phyloP scores from a whole-genome alignment of 225 moss, liverwort and hornwort species.

The Polytrichum commune region DNA sequence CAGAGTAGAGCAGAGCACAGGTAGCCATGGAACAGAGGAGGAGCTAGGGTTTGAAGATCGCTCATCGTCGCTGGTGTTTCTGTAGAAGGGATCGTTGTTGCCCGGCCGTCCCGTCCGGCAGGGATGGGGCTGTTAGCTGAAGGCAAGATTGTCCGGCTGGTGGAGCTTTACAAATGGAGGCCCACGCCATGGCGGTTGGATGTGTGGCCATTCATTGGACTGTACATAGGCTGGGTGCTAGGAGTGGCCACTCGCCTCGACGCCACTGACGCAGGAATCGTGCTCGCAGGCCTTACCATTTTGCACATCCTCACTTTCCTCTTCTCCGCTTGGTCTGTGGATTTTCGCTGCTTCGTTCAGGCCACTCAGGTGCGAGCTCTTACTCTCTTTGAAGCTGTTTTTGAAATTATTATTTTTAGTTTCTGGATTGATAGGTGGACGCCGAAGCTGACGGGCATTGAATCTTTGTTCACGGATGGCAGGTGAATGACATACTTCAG shows the following conservation, averaged over 20 bases:
- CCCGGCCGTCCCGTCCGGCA: background rate
- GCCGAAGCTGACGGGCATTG: background rate
- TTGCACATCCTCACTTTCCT: slow-evolving; percentile 78
- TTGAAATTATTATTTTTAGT: background rate
- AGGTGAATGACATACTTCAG: slow-evolving; percentile 65
- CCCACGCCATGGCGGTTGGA: slow-evolving; percentile 72
- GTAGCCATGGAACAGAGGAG: too few relatives aligned
- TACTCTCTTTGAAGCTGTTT: background rate
- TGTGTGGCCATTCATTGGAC: slow-evolving; percentile 73
- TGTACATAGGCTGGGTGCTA: slow-evolving; percentile 66
- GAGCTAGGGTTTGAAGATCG: too few relatives aligned
- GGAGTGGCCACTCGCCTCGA: slow-evolving; percentile 67
- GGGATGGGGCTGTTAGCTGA: slow-evolving; percentile 77
- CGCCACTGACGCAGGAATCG: slow-evolving; percentile 64
- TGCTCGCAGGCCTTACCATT: slow-evolving; percentile 58
- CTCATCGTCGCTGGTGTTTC: too few relatives aligned
- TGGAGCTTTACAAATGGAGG: slow-evolving; percentile 95
- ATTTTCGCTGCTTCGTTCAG: slow-evolving; percentile 96
- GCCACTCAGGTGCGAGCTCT: slow-evolving; percentile 57
- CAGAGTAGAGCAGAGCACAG: too few relatives aligned
- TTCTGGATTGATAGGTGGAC: background rate
- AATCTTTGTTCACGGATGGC: slow-evolving; percentile 8
- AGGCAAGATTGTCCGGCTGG: slow-evolving; percentile 77
- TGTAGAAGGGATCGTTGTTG: too few relatives aligned
- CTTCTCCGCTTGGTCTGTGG: slow-evolving; percentile 94